phyloP scores from a whole-genome alignment of 169 alveolate genomes.

The Cryptosporidium meleagridis region DNA sequence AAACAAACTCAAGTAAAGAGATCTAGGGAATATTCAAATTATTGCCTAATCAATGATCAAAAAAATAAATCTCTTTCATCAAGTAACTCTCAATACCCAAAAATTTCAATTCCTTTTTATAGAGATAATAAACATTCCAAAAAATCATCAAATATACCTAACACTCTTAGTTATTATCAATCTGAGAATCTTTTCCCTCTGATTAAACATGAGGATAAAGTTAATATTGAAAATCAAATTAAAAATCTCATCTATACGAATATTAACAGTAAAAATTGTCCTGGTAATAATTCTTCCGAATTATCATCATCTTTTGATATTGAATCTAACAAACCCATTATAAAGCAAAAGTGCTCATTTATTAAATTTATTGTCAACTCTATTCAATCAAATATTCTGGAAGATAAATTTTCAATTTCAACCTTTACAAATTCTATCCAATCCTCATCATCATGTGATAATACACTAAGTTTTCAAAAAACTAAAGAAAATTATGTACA shows the following conservation, averaged over 20 bases:
- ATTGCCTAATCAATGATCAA: background rate
- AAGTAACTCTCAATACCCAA: constrained; percentile 4
- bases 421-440: background rate
- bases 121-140: constrained; percentile 3
- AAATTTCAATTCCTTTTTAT: constrained; percentile 18
- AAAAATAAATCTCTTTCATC: background rate
- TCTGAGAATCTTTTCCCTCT: constrained; percentile 16
- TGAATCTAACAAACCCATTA: constrained; percentile 17
- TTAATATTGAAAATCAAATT: constrained; percentile 20
- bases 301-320: background rate
- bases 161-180: background rate
- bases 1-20: background rate
- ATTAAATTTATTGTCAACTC: constrained; percentile 7
- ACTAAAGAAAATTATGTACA: background rate
- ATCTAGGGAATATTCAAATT: background rate
- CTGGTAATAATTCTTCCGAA: background rate
- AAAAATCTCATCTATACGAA: constrained; percentile 12
- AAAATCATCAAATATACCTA: background rate
- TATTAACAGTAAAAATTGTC: background rate
- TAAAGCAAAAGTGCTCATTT: constrained; percentile 14
- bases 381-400: background rate
- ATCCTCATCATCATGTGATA: constrained; percentile 21
- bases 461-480: background rate
- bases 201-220: constrained; percentile 17
- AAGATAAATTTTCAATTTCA: background rate